These are phyloP conservation scores for Colletotrichum tropicicola DNA, from an alignment of 2,329 filamentous ascomycete genomes.

Conservation along the genomic window DNA sequence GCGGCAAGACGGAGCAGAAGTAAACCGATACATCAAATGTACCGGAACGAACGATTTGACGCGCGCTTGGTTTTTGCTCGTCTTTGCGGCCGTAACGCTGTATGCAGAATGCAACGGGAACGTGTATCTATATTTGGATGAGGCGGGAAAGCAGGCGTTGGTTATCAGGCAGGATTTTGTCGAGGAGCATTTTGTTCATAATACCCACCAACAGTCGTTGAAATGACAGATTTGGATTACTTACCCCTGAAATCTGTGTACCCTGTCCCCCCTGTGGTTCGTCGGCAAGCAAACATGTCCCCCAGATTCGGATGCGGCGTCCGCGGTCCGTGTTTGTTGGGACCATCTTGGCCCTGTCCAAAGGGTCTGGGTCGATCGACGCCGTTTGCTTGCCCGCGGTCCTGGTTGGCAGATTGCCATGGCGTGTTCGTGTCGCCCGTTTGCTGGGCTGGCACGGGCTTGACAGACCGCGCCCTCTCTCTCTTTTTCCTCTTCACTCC, in stretches of 20 bases:
- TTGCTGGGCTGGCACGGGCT: neutral
- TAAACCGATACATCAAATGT: neutral
- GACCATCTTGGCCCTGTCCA: no score
- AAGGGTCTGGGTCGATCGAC: neutral
- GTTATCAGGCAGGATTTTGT: neutral
- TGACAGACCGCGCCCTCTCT: no score
- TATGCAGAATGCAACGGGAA: no score
- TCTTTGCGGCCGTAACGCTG: no score
- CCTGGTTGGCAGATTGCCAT: no score
- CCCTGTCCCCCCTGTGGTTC: neutral
- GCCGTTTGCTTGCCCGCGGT: slow-evolving; percentile 1
- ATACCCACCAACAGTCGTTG: slow-evolving; percentile 14
- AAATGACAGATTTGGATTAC: neutral
- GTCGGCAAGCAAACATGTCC: neutral
- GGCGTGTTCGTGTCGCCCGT: neutral
- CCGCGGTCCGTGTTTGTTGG: neutral
- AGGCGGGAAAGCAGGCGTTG: slow-evolving; percentile 23
- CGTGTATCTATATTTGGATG: no score
- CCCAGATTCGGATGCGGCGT: neutral
- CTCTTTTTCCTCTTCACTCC: neutral
- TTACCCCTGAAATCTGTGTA: neutral
- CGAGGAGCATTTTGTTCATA: neutral
- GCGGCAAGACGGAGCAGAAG: slow-evolving; percentile 37
- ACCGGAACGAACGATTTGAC: no score
- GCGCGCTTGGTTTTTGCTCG: no score